These are phyloP conservation scores for Candida krabiensis DNA, from an alignment of 805 yeast genomes.

Conservation along the genomic window DNA sequence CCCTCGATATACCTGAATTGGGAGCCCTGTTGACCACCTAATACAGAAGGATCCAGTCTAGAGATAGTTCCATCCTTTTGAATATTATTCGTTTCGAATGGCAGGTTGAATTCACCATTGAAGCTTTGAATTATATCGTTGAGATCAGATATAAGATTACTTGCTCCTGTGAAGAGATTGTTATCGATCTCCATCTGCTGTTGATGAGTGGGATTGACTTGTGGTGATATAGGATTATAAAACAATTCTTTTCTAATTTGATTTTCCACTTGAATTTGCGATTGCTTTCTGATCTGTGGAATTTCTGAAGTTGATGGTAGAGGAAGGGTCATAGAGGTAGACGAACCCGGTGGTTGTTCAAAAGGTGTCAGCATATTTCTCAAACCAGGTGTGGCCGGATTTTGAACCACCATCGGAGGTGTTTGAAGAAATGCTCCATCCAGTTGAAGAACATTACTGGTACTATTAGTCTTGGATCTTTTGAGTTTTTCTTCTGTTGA, in stretches of 20 bases:
- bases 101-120: slow-evolving; percentile 24
- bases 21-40: not conserved
- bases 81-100: slow-evolving; percentile 4
- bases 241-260: slow-evolving; percentile 15
- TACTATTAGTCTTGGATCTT: too few species aligned
- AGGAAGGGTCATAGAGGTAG: too few species aligned
- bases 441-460: too few species aligned
- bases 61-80: not conserved
- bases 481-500: slow-evolving; percentile 12
- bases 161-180: slow-evolving; percentile 34
- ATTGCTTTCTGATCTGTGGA: not conserved
- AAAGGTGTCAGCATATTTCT: slow-evolving; percentile 2
- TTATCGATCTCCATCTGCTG: slow-evolving; percentile 29
- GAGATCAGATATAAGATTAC: slow-evolving; percentile 35
- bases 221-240: slow-evolving; percentile 12
- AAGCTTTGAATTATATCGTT: slow-evolving; percentile 34
- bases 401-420: slow-evolving; percentile 26
- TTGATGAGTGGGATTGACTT: slow-evolving; percentile 4
- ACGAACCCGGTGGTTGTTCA: too few species aligned
- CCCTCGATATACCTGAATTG: slow-evolving; percentile 12
- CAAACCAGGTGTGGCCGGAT: slow-evolving; percentile 14
- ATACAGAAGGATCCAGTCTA: not conserved
- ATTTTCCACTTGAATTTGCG: slow-evolving; percentile 8
- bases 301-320: too few species aligned
- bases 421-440: slow-evolving; percentile 14